These are phyloP conservation scores for Fusarium illudens DNA, from an alignment of 2,329 filamentous ascomycete genomes.

Conservation along the genomic window DNA sequence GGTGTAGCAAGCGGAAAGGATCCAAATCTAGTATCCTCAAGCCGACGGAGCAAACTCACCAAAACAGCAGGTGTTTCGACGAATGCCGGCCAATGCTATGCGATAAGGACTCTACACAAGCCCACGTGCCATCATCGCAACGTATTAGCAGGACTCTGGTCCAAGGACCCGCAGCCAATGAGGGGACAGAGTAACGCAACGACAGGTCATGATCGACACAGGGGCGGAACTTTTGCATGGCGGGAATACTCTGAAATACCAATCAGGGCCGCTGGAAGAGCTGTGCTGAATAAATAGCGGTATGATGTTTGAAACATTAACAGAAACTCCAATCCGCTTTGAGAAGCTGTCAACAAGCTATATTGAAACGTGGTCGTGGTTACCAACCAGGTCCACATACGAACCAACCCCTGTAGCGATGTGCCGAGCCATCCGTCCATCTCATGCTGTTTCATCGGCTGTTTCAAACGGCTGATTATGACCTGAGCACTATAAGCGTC, in stretches of 20 bases:
- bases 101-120: constrained; percentile 22
- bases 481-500: no score
- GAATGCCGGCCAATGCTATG: background rate
- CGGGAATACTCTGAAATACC: background rate
- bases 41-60: constrained; percentile 9
- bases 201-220: constrained; percentile 23
- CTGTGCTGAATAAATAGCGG: background rate
- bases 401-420: background rate
- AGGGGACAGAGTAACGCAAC: background rate
- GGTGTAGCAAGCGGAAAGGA: background rate
- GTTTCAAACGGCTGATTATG: background rate
- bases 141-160: constrained; percentile 31
- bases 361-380: background rate
- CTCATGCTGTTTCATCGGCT: background rate
- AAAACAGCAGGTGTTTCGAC: constrained; percentile 31
- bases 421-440: background rate
- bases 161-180: constrained; percentile 30
- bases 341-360: background rate
- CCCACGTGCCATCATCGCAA: constrained; percentile 32
- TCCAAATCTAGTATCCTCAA: background rate
- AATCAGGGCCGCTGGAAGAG: background rate
- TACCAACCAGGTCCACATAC: background rate
- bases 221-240: constrained; percentile 18
- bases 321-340: background rate
- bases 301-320: background rate